These are phyloP conservation scores for Geranomyces michiganensis DNA, from an alignment of 192 early-diverging fungal genomes.

Conservation along the genomic window DNA sequence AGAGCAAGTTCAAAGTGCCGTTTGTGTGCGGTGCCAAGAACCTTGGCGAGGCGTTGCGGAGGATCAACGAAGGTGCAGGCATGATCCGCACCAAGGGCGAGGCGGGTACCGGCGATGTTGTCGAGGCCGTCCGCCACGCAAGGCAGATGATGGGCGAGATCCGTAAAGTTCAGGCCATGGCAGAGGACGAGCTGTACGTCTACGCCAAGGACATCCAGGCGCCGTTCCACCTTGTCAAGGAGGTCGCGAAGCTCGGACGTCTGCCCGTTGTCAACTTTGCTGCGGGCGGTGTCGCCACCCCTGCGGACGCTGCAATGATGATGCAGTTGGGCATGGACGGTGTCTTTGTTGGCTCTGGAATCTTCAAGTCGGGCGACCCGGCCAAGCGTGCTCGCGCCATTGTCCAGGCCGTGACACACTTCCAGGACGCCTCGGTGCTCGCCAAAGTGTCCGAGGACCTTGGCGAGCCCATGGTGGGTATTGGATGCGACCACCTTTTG, in stretches of 20 bases:
- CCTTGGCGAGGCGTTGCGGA: constrained; percentile 94
- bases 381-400: constrained; percentile 92
- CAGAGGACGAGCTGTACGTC: constrained; percentile 87
- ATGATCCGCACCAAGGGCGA: constrained; percentile 99
- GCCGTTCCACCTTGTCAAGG: constrained; percentile 87
- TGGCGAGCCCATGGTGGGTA: constrained; percentile 97
- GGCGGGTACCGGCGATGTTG: constrained; percentile 97
- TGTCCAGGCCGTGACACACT: constrained; percentile 97
- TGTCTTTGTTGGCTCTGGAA: constrained; percentile 96
- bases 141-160: constrained; percentile 88
- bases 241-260: constrained; percentile 82
- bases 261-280: constrained; percentile 99
- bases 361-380: constrained; percentile 92
- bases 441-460: constrained; percentile 89
- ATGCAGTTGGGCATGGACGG: constrained; percentile 99
- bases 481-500: constrained; percentile 76
- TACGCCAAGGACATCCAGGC: constrained; percentile 97
- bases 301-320: constrained; percentile 98
- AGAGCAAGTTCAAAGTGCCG: constrained; percentile 89
- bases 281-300: constrained; percentile 94
- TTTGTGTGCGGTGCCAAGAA: constrained; percentile 97
- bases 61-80: constrained; percentile 95
- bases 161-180: constrained; percentile 79
- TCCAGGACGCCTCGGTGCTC: constrained; percentile 83
- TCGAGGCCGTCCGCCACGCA: constrained; percentile 96